Base-by-base conservation (phyloP, 768 basidiomycete genomes). In the Fistulinella prunicolor region DNA sequence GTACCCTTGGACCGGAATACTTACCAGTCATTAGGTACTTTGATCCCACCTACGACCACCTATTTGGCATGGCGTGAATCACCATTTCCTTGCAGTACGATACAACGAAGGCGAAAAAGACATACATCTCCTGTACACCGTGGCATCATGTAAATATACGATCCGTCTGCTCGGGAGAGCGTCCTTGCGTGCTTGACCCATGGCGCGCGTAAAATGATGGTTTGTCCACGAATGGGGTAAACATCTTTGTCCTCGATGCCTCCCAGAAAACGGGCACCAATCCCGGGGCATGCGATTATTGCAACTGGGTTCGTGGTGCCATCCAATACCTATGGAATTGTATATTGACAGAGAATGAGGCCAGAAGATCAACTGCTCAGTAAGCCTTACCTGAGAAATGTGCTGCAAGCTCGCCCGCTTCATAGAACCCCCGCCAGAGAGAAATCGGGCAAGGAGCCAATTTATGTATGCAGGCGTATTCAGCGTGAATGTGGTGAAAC, bases 401-500 rank as follows among this genome's bases (percentile, higher is more conserved):
- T 90, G 87, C 53, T 84, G 83, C 3, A 91, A 69, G 9, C 76
- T 67, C 4, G 73, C 77, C 2, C 82, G 84, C 6, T 82, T 68
- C 38, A 80, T 70, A 2, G 67, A 66, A 1, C 90, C 90, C n/a
- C 89, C 89, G 0, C 62, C 59, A 0, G 75, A 62, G 14, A 79
- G 64, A 63, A 90, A 84, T 7, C 78, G 79, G 3, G 73, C 57
- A 24, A 81, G 63, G 4, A 91, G 77, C 66, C 85, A 89, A 17
- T 77, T 70, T 44, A 88, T 66, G 59, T 89, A 90, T 4, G 67
- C 59, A 0, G 81, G 74, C 0, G 79, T 73, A 61, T 90, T 82
- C 53, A 94, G 82, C 1, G 82, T 80, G 22, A 93, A 50, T 0
- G 87, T 87, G 4, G 68, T 77, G 69, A 90, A 89, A 0, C 78